phyloP scores from a whole-genome alignment of 1,284 basidiomycete species.

The Tilletia walkeri region DNA sequence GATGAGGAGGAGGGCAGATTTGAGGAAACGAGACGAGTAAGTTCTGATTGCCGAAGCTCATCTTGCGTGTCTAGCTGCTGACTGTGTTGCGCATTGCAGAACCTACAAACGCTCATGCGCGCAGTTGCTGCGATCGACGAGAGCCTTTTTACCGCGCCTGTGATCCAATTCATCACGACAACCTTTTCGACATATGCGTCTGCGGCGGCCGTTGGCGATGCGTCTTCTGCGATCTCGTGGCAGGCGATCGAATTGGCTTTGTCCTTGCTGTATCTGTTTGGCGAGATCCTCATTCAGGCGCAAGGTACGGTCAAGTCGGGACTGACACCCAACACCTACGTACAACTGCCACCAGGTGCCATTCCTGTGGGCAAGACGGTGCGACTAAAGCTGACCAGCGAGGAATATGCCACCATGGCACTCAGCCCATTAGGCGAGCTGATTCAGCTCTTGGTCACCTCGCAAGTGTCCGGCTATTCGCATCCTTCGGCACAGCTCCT shows the following conservation, averaged over 20 bases:
- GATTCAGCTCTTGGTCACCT: constrained; percentile 77
- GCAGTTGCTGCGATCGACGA: constrained; percentile 77
- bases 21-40: constrained; percentile 77
- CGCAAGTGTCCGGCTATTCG: constrained; percentile 77
- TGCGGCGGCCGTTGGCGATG: neutral
- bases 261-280: constrained; percentile 88
- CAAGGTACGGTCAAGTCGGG: constrained; percentile 46
- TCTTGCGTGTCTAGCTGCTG: neutral
- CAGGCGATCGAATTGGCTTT: constrained; percentile 89
- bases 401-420: constrained; percentile 60
- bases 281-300: constrained; percentile 63
- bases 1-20: constrained; percentile 79
- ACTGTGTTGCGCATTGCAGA: constrained; percentile 59
- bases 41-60: constrained; percentile 23
- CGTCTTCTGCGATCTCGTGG: constrained; percentile 66
- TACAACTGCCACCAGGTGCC: constrained; percentile 36
- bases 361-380: constrained; percentile 36
- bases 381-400: constrained; percentile 36
- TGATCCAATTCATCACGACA: neutral
- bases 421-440: constrained; percentile 88
- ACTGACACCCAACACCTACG: constrained; percentile 47
- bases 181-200: constrained; percentile 15
- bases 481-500: constrained; percentile 86
- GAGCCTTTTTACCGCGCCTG: constrained; percentile 31
- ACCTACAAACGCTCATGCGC: constrained; percentile 77